Evolutionary conservation across 2,329 filamentous ascomycete genomes (phyloP), one percentile per base, ranked within the genome.

Genomic region (Colletotrichum kahawae): DNA sequence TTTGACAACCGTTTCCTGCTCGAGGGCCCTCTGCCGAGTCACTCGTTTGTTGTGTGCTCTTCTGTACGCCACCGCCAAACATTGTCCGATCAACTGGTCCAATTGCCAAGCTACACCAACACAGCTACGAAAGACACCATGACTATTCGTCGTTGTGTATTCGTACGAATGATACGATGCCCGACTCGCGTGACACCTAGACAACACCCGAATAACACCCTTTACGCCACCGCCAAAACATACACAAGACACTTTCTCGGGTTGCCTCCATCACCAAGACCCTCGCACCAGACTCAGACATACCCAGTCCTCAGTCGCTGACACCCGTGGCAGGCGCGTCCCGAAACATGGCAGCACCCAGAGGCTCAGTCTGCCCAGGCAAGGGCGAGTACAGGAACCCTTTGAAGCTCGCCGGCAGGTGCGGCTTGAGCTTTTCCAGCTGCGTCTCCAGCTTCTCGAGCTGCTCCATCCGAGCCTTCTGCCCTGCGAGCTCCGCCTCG

Each of bases 11-110:
- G 18, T 33, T n/a, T 0, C 57, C 2, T 8, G 12, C 16, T 57
- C 21, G 54, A 57, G 38, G 16, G 0, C 34, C 43, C 0, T 13
- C 31, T 36, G n/a, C 57, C 31, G 31, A 60, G 12, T 51, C n/a
- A 13, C 43, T 51, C 10, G 43, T 21, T 51, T 51, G 12, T 51
- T 51, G 5, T 51, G 10, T 51, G 54, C 24, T 57, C 12, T 57
- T 27, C 3, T 57, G 54, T 63, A 43, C 10, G 31, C 60, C 59
- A 38, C 60, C 38, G 66, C 59, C 51, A 10, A 27, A 60, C 31
- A 70, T 65, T 59, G 71, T 69, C 59, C 33, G 36, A 74, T 74
- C 67, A 65, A 60, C 51, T 38, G 13, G 29, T 29, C 66, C 27
- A 60, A 60, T 27, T 29, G 34, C 43, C 21, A 24, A 60, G 51